These are phyloP conservation scores for Cercospora zeae-maydis DNA, from an alignment of 2,329 filamentous ascomycete genomes.

Conservation along the genomic window DNA sequence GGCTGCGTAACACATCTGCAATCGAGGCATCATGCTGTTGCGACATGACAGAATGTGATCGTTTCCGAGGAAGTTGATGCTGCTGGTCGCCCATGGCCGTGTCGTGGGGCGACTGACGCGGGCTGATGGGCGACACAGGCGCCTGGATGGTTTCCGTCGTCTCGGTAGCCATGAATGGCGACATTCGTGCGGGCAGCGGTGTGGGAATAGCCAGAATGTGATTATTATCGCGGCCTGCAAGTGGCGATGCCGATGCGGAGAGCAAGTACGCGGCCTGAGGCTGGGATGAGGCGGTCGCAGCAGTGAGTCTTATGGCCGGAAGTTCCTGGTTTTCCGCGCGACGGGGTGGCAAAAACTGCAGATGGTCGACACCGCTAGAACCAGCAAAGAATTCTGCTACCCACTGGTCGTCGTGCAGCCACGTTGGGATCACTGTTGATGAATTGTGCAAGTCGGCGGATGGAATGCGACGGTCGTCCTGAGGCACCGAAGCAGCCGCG, in stretches of 20 bases:
- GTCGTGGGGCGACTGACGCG: slow-evolving; percentile 26
- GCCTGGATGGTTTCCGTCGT: slow-evolving; percentile 25
- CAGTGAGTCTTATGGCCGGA: slow-evolving; percentile 27
- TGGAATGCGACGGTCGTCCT: not conserved
- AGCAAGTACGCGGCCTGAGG: slow-evolving; percentile 26
- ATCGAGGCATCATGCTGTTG: slow-evolving; percentile 16
- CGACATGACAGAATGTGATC: slow-evolving; percentile 33
- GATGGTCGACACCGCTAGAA: not conserved
- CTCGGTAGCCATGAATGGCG: slow-evolving; percentile 19
- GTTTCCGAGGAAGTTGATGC: slow-evolving; percentile 28
- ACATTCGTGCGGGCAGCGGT: slow-evolving; percentile 9
- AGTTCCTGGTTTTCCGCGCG: not conserved
- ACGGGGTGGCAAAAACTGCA: slow-evolving; percentile 3
- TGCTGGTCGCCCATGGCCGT: slow-evolving; percentile 24
- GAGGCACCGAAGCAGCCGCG: slow-evolving; percentile 4
- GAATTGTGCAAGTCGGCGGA: not conserved
- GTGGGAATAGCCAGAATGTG: slow-evolving; percentile 5
- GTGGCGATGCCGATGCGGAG: slow-evolving; percentile 20
- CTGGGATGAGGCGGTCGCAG: slow-evolving; percentile 20
- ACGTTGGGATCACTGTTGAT: not conserved
- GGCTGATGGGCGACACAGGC: slow-evolving; percentile 28
- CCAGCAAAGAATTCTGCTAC: not conserved
- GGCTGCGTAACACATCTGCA: slow-evolving; percentile 3
- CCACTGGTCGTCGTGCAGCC: not conserved
- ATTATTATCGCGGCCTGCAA: slow-evolving; percentile 18